Evolutionary conservation across 345 rosid genomes (phyloP).

Genomic region (Salix koriyanagi): DNA sequence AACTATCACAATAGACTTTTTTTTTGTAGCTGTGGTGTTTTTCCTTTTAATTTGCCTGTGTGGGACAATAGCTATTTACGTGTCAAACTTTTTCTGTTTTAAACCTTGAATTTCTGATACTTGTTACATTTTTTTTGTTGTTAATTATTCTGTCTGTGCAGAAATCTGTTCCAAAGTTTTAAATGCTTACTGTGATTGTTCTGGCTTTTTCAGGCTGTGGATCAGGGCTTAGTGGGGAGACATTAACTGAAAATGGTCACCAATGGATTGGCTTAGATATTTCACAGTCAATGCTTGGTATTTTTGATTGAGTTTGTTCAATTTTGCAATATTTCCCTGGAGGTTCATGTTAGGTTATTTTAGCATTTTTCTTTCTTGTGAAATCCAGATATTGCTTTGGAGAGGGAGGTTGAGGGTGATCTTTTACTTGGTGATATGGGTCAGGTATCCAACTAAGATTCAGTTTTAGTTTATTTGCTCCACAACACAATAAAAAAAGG

Average conservation of each 20-base stretch:
- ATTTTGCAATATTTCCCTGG: neutral
- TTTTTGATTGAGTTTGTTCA: slow-evolving; percentile 1
- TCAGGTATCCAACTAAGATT: slow-evolving; percentile 45
- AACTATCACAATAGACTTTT: no score
- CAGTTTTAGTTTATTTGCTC: neutral
- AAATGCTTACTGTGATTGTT: neutral
- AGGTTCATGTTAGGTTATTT: neutral
- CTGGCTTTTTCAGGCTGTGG: slow-evolving; percentile 61
- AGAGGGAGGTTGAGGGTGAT: slow-evolving; percentile 90
- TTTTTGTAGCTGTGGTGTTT: no score
- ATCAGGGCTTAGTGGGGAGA: slow-evolving; percentile 92
- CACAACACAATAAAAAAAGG: neutral
- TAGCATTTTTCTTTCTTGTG: neutral
- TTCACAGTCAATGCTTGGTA: slow-evolving; percentile 86
- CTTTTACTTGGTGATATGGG: slow-evolving; percentile 94
- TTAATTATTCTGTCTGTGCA: neutral
- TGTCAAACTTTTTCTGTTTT: no score
- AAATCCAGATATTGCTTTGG: slow-evolving; percentile 65
- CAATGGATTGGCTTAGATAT: slow-evolving; percentile 92
- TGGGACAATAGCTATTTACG: no score
- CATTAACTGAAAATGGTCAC: slow-evolving; percentile 73
- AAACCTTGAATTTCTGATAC: no score
- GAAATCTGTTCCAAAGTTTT: neutral
- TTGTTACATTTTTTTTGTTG: no score
- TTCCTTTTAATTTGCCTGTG: no score